Evolutionary conservation across 805 yeast species (phyloP), one percentile per base, ranked within the genome.

Genomic region (Candida verbasci): DNA sequence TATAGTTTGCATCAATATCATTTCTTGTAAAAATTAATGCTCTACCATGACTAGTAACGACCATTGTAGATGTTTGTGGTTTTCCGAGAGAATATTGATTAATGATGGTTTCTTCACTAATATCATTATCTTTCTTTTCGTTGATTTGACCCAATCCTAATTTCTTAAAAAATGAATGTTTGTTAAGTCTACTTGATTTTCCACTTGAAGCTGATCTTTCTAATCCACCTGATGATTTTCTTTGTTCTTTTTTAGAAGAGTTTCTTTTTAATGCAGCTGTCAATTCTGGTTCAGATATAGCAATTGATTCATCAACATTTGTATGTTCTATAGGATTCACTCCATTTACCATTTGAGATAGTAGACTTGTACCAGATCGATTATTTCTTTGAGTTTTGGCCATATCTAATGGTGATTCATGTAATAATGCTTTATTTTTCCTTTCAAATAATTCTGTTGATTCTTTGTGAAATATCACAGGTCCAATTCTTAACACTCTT

Each of bases 11-110:
- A 6, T 59, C 63, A 15, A 61, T 58, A 38, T 62, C 72, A 28
- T 57, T 62, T 22, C 70, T 57, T 45, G 61, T 57, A 42, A 83
- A 76, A 1, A 82, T 50, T 40, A 84, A 55, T 1, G 74, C 77
- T 32, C 89, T 63, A 1, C 88, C 91, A 50, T 70, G 70, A 1
- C 77, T 66, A 2, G 89, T 83, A 0, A 81, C 60, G 10, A 82
- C 45, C 40, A 81, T 47, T 1, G 80, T 70, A 43, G 85, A 70
- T 8, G 67, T 63, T 38, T 65, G 55, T 35, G 62, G 62, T 30
- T 61, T 68, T 6, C 68, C 74, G 25, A 61, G 35, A 9, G 58
- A 54, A 37, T 53, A 51, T 24, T 30, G 38, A 26, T 20, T 21
- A 4, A 38, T 21, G 8, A 38, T 27, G 11, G 25, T 16, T 11